Conservation (phyloP, 2,329 filamentous ascomycete species). For the Penicillium thymicola region DNA sequence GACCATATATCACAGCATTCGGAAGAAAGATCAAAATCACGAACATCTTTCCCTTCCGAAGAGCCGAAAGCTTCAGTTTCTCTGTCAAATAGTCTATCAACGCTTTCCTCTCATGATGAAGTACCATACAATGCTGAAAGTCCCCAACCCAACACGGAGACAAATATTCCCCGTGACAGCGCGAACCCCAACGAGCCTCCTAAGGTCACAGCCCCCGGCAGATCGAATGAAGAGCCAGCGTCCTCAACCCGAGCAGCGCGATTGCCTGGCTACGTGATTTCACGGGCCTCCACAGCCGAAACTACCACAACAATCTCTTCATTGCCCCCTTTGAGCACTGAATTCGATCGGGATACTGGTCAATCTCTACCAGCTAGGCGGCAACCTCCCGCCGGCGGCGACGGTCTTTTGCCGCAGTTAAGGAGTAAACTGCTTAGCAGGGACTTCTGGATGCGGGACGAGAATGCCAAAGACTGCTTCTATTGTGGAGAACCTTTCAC, state of each 20-base stretch:
- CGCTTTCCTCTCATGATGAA: constrained; percentile 27
- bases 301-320: constrained; percentile 46
- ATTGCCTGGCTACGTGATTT: constrained; percentile 44
- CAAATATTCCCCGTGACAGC: constrained; percentile 32
- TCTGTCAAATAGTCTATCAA: constrained; percentile 30
- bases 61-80: constrained; percentile 26
- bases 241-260: constrained; percentile 45
- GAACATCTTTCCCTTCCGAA: constrained; percentile 30
- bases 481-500: constrained; percentile 86
- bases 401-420: constrained; percentile 58
- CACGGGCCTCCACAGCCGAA: constrained; percentile 42
- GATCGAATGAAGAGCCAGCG: constrained; percentile 33
- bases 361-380: constrained; percentile 21
- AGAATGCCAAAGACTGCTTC: constrained; percentile 97
- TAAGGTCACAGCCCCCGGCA: constrained; percentile 23
- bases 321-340: constrained; percentile 31
- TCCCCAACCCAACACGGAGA: constrained; percentile 26
- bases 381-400: constrained; percentile 15
- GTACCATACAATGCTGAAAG: constrained; percentile 28
- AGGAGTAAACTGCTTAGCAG: constrained; percentile 85
- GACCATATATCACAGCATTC: constrained; percentile 29
- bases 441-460: constrained; percentile 99
- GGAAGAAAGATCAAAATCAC: constrained; percentile 30
- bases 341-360: constrained; percentile 20
- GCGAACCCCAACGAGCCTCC: constrained; percentile 25